A percentile compares a stretch with the other conserved stretches of the same genome.
phyloP scores from a whole-genome alignment of 306 rosid genomes.

The Hippophae gyantsensis region DNA sequence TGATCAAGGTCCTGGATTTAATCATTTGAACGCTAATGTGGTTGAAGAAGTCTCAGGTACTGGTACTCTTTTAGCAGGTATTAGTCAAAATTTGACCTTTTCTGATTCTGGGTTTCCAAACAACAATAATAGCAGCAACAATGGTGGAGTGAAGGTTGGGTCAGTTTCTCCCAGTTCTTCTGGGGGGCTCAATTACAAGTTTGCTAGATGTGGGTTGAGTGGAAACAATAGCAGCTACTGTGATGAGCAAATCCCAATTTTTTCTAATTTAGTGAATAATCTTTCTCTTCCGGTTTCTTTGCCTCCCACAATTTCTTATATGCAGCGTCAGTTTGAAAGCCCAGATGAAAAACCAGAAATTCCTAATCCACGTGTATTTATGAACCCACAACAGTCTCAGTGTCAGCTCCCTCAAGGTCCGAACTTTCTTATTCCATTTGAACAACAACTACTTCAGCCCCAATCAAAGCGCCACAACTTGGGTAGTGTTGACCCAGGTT shows the following conservation, averaged over 20 bases:
- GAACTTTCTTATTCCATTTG: slow-evolving; percentile 26
- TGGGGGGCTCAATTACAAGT: slow-evolving; percentile 21
- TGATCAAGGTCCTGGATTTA: slow-evolving; percentile 27
- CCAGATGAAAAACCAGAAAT: slow-evolving; percentile 34
- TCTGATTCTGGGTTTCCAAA: slow-evolving; percentile 18
- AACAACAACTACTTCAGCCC: slow-evolving; percentile 22
- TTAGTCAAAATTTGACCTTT: slow-evolving; percentile 13
- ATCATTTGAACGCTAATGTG: not conserved
- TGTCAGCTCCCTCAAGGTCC: slow-evolving; percentile 23
- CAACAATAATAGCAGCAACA: slow-evolving; percentile 10
- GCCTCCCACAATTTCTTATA: slow-evolving; percentile 14
- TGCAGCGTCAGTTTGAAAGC: slow-evolving; percentile 11
- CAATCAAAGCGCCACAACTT: slow-evolving; percentile 36
- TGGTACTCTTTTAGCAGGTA: slow-evolving; percentile 10
- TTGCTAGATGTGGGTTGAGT: slow-evolving; percentile 13
- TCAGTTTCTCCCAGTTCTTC: slow-evolving; percentile 15
- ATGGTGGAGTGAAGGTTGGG: slow-evolving; percentile 19
- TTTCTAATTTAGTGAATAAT: slow-evolving; percentile 11
- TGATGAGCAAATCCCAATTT: slow-evolving; percentile 21
- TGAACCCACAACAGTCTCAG: slow-evolving; percentile 18
- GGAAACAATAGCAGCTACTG: slow-evolving; percentile 9
- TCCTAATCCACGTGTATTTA: slow-evolving; percentile 23
- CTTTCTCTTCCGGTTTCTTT: slow-evolving; percentile 21
- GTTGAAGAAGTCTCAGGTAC: slow-evolving; percentile 7
- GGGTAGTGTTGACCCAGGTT: slow-evolving; percentile 14